Percentiles rank a stretch among this genome's conserved stretches.
These are phyloP conservation scores for Suillus variegatus DNA, from an alignment of 768 basidiomycete genomes.

Conservation along the genomic window DNA sequence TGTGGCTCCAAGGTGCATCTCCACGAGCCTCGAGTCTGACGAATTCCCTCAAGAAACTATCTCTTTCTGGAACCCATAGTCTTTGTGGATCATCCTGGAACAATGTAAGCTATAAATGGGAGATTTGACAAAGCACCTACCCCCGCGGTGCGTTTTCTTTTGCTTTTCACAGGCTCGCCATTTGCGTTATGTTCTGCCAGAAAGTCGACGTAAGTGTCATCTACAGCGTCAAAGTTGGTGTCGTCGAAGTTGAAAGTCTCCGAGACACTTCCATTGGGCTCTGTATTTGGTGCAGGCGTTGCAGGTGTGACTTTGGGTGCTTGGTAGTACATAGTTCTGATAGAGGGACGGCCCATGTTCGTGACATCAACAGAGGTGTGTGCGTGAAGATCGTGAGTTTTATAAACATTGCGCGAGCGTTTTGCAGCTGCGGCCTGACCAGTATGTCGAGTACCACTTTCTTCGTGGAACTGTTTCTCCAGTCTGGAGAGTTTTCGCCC, in stretches of 20 bases:
- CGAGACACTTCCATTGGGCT: not conserved
- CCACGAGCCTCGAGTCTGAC: not conserved
- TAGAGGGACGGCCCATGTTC: not conserved
- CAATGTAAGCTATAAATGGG: not conserved
- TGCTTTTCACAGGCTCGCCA: not conserved
- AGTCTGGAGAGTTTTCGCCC: not conserved
- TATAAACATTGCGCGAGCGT: not conserved
- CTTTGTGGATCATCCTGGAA: constrained; percentile 7
- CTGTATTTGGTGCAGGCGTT: not conserved
- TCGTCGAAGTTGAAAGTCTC: not conserved
- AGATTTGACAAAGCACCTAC: not conserved
- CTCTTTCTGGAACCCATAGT: constrained; percentile 1
- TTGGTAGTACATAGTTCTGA: not conserved
- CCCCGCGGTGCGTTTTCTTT: not conserved
- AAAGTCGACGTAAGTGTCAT: not conserved
- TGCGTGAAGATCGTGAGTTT: not conserved
- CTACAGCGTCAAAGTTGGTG: not conserved
- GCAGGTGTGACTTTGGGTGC: not conserved
- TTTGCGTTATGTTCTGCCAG: constrained; percentile 7
- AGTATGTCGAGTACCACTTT: not conserved
- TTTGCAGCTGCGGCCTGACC: not conserved
- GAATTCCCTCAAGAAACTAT: too few relatives aligned
- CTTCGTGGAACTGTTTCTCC: not conserved
- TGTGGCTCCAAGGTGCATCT: not conserved
- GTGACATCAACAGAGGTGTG: not conserved